These are phyloP conservation scores for Adansonia madagascariensis DNA, from an alignment of 441 rosid species.

Conservation along the genomic window DNA sequence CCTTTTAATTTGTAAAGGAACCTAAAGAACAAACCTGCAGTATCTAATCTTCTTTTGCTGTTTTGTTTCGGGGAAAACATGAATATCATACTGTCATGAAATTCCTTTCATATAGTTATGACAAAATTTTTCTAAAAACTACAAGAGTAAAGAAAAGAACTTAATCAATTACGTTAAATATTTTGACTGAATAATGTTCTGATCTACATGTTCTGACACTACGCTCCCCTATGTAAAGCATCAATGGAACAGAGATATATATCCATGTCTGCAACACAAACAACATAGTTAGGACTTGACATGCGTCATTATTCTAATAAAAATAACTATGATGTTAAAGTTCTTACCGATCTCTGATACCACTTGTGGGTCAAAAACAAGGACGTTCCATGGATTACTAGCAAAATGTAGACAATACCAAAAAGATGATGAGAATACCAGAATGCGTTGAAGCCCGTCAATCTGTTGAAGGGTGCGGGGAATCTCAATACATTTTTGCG, in stretches of 20 bases:
- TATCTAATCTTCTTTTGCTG: neutral
- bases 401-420: slow-evolving; percentile 77
- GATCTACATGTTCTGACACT: slow-evolving; percentile 79
- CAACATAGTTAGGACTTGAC: neutral
- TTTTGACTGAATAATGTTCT: slow-evolving; percentile 67
- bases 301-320: too few relatives aligned
- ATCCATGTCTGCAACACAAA: slow-evolving; percentile 81
- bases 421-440: slow-evolving; percentile 97
- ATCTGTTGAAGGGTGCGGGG: slow-evolving; percentile 76
- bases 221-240: slow-evolving; percentile 81
- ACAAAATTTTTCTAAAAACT: neutral
- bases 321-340: slow-evolving; percentile 4
- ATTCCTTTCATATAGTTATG: neutral
- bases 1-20: too few relatives aligned
- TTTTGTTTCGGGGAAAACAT: too few relatives aligned
- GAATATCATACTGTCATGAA: too few relatives aligned
- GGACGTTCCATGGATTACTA: slow-evolving; percentile 79
- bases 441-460: slow-evolving; percentile 93
- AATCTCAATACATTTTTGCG: slow-evolving; percentile 71
- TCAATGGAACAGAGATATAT: slow-evolving; percentile 75
- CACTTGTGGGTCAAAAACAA: slow-evolving; percentile 64
- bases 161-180: slow-evolving; percentile 58
- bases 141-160: neutral
- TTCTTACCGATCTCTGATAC: slow-evolving; percentile 78
- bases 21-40: too few relatives aligned